Evolutionary conservation across 2,329 filamentous ascomycete species (phyloP).

Genomic region (Basipetospora chlamydospora): DNA sequence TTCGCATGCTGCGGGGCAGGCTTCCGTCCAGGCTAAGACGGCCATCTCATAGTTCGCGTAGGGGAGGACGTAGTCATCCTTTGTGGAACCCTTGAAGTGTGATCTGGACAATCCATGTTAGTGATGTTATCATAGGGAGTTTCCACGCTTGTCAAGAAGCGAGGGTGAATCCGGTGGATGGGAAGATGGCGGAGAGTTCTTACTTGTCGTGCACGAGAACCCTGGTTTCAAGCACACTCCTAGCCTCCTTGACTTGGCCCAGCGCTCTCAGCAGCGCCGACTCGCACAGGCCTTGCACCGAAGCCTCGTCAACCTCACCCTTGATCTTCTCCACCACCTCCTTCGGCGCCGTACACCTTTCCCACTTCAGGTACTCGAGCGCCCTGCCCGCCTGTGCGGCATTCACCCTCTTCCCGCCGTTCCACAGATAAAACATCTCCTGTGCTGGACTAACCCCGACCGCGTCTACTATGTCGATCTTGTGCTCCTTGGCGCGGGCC

Average conservation of each 20-base stretch:
- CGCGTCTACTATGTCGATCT: constrained; percentile 60
- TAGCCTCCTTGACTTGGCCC: constrained; percentile 49
- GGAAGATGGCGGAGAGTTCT: too few relatives aligned
- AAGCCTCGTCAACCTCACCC: constrained; percentile 43
- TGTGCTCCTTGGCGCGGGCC: constrained; percentile 51
- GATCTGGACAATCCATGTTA: constrained; percentile 22
- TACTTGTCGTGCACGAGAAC: constrained; percentile 48
- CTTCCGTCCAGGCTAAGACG: constrained; percentile 64
- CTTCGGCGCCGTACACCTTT: constrained; percentile 37
- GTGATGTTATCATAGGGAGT: too few relatives aligned
- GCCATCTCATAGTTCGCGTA: constrained; percentile 78
- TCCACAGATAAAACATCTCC: constrained; percentile 94
- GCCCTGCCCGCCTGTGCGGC: constrained; percentile 47
- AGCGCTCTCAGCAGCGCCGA: constrained; percentile 52
- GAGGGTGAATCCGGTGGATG: too few relatives aligned
- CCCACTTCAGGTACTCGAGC: constrained; percentile 48
- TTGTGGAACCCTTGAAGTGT: constrained; percentile 42
- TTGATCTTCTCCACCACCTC: constrained; percentile 29
- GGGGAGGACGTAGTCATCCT: constrained; percentile 58
- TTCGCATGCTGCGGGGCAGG: constrained; percentile 19
- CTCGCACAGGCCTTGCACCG: constrained; percentile 50
- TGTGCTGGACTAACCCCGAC: constrained; percentile 67
- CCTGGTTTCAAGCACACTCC: constrained; percentile 44
- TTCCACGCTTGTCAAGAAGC: too few relatives aligned
- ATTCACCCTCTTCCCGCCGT: constrained; percentile 71